phyloP scores from a whole-genome alignment of 805 yeast species.

The Nakazawaea laoshanensis region DNA sequence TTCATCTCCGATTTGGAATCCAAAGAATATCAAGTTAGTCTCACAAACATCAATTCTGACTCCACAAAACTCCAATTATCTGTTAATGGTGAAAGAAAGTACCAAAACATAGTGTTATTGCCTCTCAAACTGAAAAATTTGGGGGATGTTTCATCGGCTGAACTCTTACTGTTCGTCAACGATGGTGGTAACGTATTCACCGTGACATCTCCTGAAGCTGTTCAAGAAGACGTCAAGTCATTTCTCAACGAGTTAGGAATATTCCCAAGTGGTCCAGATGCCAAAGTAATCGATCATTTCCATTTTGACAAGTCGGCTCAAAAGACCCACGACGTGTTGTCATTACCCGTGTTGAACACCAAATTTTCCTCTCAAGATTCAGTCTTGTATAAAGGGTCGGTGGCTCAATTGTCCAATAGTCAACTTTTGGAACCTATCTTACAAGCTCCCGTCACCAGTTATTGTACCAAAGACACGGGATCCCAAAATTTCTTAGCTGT shows the following conservation, averaged over 20 bases:
- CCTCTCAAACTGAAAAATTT: slow-evolving; percentile 45
- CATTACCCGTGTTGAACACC: slow-evolving; percentile 15
- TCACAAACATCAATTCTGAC: slow-evolving; percentile 17
- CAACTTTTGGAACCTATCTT: slow-evolving; percentile 65
- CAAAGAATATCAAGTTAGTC: slow-evolving; percentile 13
- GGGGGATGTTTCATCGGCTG: slow-evolving; percentile 31
- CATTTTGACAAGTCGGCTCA: slow-evolving; percentile 5
- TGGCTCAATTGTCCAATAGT: slow-evolving; percentile 64
- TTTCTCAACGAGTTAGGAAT: slow-evolving; percentile 79
- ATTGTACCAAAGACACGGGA: slow-evolving; percentile 50
- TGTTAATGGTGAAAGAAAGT: slow-evolving; percentile 33
- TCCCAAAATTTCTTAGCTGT: slow-evolving; percentile 69
- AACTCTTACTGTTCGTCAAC: slow-evolving; percentile 49
- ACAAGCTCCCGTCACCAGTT: slow-evolving; percentile 57
- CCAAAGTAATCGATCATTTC: slow-evolving; percentile 60
- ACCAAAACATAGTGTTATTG: slow-evolving; percentile 49
- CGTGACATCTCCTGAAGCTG: slow-evolving; percentile 41
- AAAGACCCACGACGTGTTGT: slow-evolving; percentile 16
- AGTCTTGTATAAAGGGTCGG: slow-evolving; percentile 39
- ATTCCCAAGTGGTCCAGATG: slow-evolving; percentile 71
- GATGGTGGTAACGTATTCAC: slow-evolving; percentile 72
- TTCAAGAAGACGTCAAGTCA: slow-evolving; percentile 54
- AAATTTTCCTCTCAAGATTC: slow-evolving; percentile 22
- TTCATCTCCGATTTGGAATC: slow-evolving; percentile 14
- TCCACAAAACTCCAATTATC: slow-evolving; percentile 19